Conservation (phyloP, 371 early-diverging fungal genomes). For the Chytridiales sp. region DNA sequence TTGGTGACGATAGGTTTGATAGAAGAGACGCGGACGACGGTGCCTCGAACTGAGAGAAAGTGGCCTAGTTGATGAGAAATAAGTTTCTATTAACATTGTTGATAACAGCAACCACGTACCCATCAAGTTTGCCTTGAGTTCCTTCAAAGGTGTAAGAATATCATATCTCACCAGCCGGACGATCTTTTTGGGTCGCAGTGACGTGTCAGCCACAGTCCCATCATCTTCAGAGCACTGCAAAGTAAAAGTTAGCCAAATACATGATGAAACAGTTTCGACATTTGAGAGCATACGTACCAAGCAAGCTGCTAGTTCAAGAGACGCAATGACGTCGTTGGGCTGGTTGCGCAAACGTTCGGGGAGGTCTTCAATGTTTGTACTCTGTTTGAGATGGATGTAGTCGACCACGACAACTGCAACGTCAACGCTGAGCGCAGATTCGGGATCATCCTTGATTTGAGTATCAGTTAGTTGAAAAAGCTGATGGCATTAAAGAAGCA, state of each 20-base stretch:
- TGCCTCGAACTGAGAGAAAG: slow-evolving; percentile 52
- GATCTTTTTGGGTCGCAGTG: slow-evolving; percentile 2
- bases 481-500: not conserved
- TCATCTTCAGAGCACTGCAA: too few species aligned
- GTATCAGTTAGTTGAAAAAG: too few species aligned
- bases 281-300: too few species aligned
- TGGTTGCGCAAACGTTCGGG: not conserved
- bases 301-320: slow-evolving; percentile 6
- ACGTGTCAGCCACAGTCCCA: too few species aligned
- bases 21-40: slow-evolving; percentile 43
- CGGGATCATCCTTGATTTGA: too few species aligned
- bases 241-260: too few species aligned
- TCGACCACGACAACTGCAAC: too few species aligned
- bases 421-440: too few species aligned
- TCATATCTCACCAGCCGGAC: slow-evolving; percentile 34
- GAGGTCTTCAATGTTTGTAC: not conserved
- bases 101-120: slow-evolving; percentile 18
- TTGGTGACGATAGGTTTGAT: slow-evolving; percentile 51
- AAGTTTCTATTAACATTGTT: not conserved
- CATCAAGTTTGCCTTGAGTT: slow-evolving; percentile 44
- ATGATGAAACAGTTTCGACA: too few species aligned
- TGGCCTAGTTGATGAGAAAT: slow-evolving; percentile 35
- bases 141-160: slow-evolving; percentile 37
- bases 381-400: not conserved
- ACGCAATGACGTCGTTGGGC: slow-evolving; percentile 1